Evolutionary conservation across 2,329 filamentous ascomycete species (phyloP), one percentile per base, ranked within the genome.

Genomic region (Blastomyces emzantsi): DNA sequence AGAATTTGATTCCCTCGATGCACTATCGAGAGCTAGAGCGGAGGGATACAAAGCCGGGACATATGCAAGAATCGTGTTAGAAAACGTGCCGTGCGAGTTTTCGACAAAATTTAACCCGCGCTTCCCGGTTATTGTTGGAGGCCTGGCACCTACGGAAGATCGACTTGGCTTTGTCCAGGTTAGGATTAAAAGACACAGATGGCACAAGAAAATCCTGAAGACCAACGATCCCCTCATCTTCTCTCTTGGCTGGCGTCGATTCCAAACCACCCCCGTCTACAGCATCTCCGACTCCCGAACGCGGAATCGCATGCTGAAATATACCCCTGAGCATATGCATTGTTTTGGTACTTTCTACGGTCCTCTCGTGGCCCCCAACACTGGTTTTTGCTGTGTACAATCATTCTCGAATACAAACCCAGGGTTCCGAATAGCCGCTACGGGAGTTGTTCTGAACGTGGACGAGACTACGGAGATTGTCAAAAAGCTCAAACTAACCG

Each of bases 181-280:
- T 64, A 87, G 95, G 60, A 96, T 99, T 81, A 99, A 99, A 83
- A 85, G 92, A 62, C 94, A 99, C 76, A 84, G 94, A 68, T 99
- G 95, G 95, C 94, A 99, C 80, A 97, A 97, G 84, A 96, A 94
- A 81, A 97, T 97, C 69, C 82, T 99, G 69, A 99, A 99, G 81
- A 97, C 92, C 43, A 96, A 96, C 73, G 94, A 99, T 73, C 95
- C 94, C 19, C 83, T 99, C 61, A 96, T 99, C 73, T 94, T 99
- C 81, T 97, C 92, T 1, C 83, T 99, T 54, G 94, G 94, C 52
- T 99, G 94, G 94, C 85, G 94, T 60, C 85, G 94, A 65, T 99
- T 99, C 81, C 94, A 97, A 77, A 88, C 89, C 6, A 81, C 94
- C 69, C 93, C 93, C 22, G 87, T 97, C 65, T 99, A 97, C 84